Conservation (phyloP, 1,284 basidiomycete species). For the Athelia psychrophila region DNA sequence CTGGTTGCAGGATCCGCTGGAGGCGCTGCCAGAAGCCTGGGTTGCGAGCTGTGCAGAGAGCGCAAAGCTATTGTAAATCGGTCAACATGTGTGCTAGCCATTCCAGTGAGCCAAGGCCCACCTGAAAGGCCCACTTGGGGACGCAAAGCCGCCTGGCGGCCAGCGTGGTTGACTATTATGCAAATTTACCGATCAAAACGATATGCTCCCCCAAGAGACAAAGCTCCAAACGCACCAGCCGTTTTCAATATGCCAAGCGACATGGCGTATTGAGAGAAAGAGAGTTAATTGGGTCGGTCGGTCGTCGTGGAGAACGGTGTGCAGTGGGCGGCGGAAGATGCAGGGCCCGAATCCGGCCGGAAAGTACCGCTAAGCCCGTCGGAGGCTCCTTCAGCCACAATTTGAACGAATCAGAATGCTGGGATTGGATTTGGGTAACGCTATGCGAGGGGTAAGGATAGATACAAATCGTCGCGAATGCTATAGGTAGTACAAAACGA, state of each 20-base stretch:
- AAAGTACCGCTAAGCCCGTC: not conserved
- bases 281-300: not conserved
- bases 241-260: slow-evolving; percentile 46
- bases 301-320: not conserved
- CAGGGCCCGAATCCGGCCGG: not conserved
- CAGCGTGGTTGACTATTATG: slow-evolving; percentile 36
- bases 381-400: no score
- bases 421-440: no score
- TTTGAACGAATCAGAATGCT: no score
- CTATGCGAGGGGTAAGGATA: no score
- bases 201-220: not conserved
- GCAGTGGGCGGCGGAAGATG: not conserved
- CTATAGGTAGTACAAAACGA: not conserved
- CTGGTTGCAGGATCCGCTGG: slow-evolving; percentile 32
- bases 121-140: slow-evolving; percentile 44
- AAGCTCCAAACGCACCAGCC: slow-evolving; percentile 36
- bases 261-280: slow-evolving; percentile 35
- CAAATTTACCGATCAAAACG: slow-evolving; percentile 4
- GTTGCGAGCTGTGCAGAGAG: slow-evolving; percentile 51
- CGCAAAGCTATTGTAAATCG: slow-evolving; percentile 41
- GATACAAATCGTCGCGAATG: not conserved
- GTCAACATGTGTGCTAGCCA: not conserved
- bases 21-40: slow-evolving; percentile 34
- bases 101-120: slow-evolving; percentile 21
- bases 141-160: slow-evolving; percentile 43